Base-by-base conservation (phyloP, 257 asterid species). In the Ocimum tenuiflorum region DNA sequence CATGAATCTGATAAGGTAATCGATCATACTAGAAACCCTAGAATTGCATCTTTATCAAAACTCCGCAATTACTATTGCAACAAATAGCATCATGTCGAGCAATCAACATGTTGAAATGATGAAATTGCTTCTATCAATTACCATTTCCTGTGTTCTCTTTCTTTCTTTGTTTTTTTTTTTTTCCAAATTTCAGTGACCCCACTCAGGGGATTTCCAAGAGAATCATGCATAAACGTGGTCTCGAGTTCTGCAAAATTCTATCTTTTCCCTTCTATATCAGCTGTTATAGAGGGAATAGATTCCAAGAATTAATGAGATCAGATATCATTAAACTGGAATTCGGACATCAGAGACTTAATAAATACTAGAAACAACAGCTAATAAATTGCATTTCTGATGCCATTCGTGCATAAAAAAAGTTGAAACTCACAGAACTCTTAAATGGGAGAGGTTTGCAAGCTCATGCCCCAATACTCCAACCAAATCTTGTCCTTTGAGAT, bases 381-480 rank as follows among this genome's bases (percentile, higher is more conserved):
- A 4, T 27, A 27, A 27, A 47, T 17, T n/a, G 36, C 7, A 23
- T 13, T 46, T 51, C 33, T 23, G 8, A 55, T 41, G 23, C 23
- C 8, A 46, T 12, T 39, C 4, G 41, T 19, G 61, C 38, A 53
- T 31, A 63, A 57, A 14, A 24, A 59, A 50, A 63, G 39, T 58
- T 41, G 68, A 71, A 57, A 79, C 96, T 78, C 85, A 86, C 97
- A 91, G 87, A 75, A 75, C 64, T 75, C 73, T 79, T 63, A 91
- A 65, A 74, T 76, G 80, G 67, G 80, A 65, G 68, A 91, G 96
- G 45, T 72, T 79, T 74, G 88, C 97, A 67, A 91, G 88, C 82
- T 86, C 88, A 6, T 91, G 88, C 56, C 80, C 85, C 74, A 91
- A 70, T 55, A 73, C 75, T 51, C 97, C 97, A 75, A 76, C 81